These are phyloP conservation scores for Alternaria brassicae DNA, from an alignment of 2,329 filamentous ascomycete species.

Conservation along the genomic window DNA sequence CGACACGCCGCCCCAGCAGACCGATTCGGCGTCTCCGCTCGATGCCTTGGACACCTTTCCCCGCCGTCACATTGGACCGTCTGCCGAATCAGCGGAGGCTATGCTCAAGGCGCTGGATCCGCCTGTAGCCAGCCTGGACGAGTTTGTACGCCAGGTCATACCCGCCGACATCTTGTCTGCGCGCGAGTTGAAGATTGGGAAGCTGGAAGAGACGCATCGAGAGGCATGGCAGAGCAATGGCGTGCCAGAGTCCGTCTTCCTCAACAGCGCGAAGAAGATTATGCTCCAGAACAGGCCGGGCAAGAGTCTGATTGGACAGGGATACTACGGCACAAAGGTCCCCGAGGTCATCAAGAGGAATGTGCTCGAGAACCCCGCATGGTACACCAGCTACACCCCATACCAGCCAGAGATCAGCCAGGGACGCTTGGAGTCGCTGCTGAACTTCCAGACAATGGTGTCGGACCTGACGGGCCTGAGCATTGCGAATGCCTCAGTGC, in stretches of 20 bases:
- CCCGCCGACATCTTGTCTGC: slow-evolving; percentile 78
- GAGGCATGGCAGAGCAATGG: slow-evolving; percentile 47
- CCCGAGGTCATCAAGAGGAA: slow-evolving; percentile 93
- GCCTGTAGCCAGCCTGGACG: slow-evolving; percentile 74
- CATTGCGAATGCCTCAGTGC: slow-evolving; percentile 87
- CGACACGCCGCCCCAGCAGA: slow-evolving; percentile 33
- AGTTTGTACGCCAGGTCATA: slow-evolving; percentile 84
- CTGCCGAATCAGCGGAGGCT: slow-evolving; percentile 69
- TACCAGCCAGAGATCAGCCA: slow-evolving; percentile 98
- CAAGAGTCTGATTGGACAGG: slow-evolving; percentile 79
- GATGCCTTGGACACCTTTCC: slow-evolving; percentile 70
- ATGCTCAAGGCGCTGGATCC: slow-evolving; percentile 85
- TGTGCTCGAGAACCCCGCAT: slow-evolving; percentile 88
- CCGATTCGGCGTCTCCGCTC: slow-evolving; percentile 41
- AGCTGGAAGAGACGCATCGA: slow-evolving; percentile 51
- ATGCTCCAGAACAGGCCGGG: slow-evolving; percentile 68
- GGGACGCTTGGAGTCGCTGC: slow-evolving; percentile 85
- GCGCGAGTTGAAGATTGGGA: slow-evolving; percentile 64
- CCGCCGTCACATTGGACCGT: slow-evolving; percentile 86
- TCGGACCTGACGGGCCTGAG: slow-evolving; percentile 85
- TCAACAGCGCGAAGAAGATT: slow-evolving; percentile 62
- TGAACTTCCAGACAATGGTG: slow-evolving; percentile 96
- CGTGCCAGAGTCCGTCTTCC: slow-evolving; percentile 65
- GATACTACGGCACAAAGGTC: slow-evolving; percentile 86
- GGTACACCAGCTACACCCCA: slow-evolving; percentile 98